Evolutionary conservation across 345 rosid genomes (phyloP), one percentile per base, ranked within the genome.

Genomic region (Aegle marmelos): DNA sequence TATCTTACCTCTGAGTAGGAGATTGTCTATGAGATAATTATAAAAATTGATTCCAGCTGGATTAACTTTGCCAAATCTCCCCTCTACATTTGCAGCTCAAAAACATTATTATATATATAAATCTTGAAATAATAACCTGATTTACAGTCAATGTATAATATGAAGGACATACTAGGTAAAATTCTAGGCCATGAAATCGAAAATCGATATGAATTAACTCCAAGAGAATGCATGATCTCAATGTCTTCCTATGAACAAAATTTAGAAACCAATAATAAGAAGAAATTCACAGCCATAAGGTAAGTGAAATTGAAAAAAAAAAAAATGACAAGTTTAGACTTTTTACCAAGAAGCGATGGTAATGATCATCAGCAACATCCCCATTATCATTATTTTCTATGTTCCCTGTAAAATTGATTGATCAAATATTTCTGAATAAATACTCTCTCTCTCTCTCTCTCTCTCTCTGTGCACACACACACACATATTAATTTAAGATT

Each of bases 121-220:
- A 78, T 13, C 0, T 33, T 73, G 56, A 64, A 14, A 48, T 34
- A 53, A 53, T 22, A 11, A 45, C 5, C 5, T 56, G 61, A 36
- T 17, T 25, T 45, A 61, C 50, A 27, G 2, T 41, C 11, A 53
- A 33, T 34, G 6, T 33, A 48, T 59, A 24, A n/a, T 31, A 27
- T 45, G 28, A 19, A 59, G 19, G 66, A 85, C 80, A 39, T 80
- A 79, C 86, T 76, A 7, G 88, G 85, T 61, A 86, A 75, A 66
- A 87, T 79, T 81, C 87, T 84, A 22, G 82, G 65, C 89, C 86
- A 87, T 11, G 87, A 87, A 78, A 87, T 84, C 8, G 87, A 86
- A 76, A 86, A 82, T 24, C 87, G 73, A 62, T 87, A 84, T 48
- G 89, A 73, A 68, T 81, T 87, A 22, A 81, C 73, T 25, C 89